Evolutionary conservation across 169 alveolate species (phyloP).

Genomic region (Hepatocystis sp.): DNA sequence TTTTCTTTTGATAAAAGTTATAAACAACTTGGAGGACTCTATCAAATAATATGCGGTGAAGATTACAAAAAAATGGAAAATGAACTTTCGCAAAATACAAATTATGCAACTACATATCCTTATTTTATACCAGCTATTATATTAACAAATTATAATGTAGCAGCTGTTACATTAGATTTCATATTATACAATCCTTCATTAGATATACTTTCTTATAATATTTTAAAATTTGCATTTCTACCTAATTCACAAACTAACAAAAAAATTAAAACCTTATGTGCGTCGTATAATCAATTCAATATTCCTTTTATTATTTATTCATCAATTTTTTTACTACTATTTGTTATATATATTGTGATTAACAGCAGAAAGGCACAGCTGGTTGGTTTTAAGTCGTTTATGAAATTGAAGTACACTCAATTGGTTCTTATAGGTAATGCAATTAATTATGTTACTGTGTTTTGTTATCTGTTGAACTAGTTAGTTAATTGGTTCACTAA

Average conservation of each 20-base stretch:
- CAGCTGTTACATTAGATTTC: conserved; percentile 79
- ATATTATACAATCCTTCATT: conserved; percentile 76
- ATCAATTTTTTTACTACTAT: conserved; percentile 11
- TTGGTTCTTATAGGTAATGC: conserved; percentile 51
- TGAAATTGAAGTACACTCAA: conserved; percentile 13
- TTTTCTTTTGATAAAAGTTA: conserved; percentile 60
- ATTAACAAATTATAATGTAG: conserved; percentile 76
- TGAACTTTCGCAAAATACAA: conserved; percentile 76
- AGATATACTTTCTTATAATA: conserved; percentile 76
- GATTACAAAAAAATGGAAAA: conserved; percentile 68
- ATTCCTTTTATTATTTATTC: conserved; percentile 20
- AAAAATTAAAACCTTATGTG: conserved; percentile 41
- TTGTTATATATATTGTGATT: conserved; percentile 19
- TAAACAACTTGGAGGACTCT: conserved; percentile 76
- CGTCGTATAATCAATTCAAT: conserved; percentile 18
- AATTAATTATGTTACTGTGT: too few relatives aligned
- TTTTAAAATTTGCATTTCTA: conserved; percentile 74
- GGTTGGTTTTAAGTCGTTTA: conserved; percentile 49
- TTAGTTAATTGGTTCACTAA: too few relatives aligned
- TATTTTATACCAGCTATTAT: conserved; percentile 82
- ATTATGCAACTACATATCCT: conserved; percentile 72
- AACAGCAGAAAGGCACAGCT: conserved; percentile 6
- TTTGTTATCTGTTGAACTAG: too few relatives aligned
- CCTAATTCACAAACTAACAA: conserved; percentile 62
- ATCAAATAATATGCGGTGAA: conserved; percentile 78